Base-by-base conservation (phyloP, 1,284 basidiomycete species). In the Pulveroboletus sp. region DNA sequence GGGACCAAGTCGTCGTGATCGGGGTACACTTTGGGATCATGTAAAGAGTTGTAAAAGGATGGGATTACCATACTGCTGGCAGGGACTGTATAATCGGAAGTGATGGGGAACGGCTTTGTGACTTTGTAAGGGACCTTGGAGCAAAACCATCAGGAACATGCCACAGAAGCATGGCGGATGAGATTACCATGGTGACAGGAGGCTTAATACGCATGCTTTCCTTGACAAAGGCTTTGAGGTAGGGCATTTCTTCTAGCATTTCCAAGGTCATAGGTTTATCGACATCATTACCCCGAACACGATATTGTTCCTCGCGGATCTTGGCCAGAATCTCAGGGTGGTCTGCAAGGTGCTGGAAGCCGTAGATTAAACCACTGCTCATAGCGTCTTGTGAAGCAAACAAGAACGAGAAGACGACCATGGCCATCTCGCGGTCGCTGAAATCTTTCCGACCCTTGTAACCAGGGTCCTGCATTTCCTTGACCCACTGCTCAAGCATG, bases 301-400 rank as follows among this genome's bases (percentile, higher is more conserved):
- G 80, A 60, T 90, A 87, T 73, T 98, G 95, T 77, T 99, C 96
- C 69, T 90, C 92, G 54, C 91, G 84, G 63, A 99, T 83, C 77
- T 97, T 98, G 50, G 83, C 86, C 63, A 97, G 77, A 56, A 97
- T 77, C 29, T 95, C 90, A 6, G 96, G 96, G 66, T 91, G 82
- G 74, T 99, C 96, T 45, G 93, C 91, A 48, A 98, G 81, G 73
- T 96, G 92, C 76, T 99, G 97, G 85, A 99, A 96, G 45, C 87
- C 87, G 73, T 93, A 98, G 67, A 95, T 93, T 62, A 95, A 77
- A 52, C 93, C 93, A 59, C 87, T 91, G 69, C 91, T 93, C 96
- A 99, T 98, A 59, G 96, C 96, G 71, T 99, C 96, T 77, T 99
- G 96, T 29, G 90, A 93, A 11, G 97, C 96, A 67, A 99, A 99